Base-by-base conservation (phyloP, 306 rosid species). In the Cicer arietinum region DNA sequence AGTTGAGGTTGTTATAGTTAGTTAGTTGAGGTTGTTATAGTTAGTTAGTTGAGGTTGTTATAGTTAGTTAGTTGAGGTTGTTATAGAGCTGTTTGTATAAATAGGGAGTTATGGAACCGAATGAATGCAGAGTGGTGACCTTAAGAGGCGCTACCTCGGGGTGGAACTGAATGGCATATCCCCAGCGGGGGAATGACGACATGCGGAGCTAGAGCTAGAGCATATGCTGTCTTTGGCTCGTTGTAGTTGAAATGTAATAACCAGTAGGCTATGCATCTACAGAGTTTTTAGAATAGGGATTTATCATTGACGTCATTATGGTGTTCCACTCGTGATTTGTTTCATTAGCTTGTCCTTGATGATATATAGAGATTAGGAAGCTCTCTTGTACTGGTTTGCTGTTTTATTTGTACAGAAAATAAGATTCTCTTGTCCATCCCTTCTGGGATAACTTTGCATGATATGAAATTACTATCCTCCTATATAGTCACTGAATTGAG, bases 381-480 rank as follows among this genome's bases (percentile, higher is more conserved):
- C 51, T 11, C 35, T 39, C 42, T 47, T 76, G 48, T 22, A 18
- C 66, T 76, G 43, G 25, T 56, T 56, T 48, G 7, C 65, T 66
- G 47, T 81, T 22, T 72, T 25, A 52, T 64, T 62, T 77, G 37
- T 41, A 14, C 25, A 10, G 56, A 77, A 9, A 58, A 41, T 18
- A 18, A 77, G 22, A 59, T 42, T 51, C 57, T 82, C 73, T 41
- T 59, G 20, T 46, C 61, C 65, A 63, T 16, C 42, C 71, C 17
- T 46, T 39, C 8, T 63, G 37, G 43, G 35, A 14, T 68, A 47
- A 57, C 71, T 77, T 71, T 47, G 22, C 46, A 35, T 35, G 1
- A 3, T 14, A 56, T 72, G 71, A 40, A 73, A 72, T 22, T 80
- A 54, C 25, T 13, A 9, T 39, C 47, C 20, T 78, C 42, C 12